Evolutionary conservation across 2,329 filamentous ascomycete species (phyloP).

Genomic region (Fusarium circinatum): DNA sequence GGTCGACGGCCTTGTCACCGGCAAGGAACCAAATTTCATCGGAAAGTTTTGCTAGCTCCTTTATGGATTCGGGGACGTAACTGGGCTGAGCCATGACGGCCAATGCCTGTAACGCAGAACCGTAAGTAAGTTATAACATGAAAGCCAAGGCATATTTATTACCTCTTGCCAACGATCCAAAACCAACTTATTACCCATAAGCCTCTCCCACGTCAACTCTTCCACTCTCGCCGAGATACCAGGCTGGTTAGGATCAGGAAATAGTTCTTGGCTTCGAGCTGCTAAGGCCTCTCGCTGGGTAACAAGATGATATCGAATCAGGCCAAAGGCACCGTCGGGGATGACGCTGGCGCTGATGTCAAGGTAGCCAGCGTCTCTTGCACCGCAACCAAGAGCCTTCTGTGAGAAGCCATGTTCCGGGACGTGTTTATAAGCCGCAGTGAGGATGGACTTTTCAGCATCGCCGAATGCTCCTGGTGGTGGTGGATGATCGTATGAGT

Average conservation of each 20-base stretch:
- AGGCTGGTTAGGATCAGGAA: conserved; percentile 52
- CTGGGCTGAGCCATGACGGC: conserved; percentile 88
- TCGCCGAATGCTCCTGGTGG: conserved; percentile 69
- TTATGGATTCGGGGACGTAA: conserved; percentile 78
- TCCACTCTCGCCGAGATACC: conserved; percentile 73
- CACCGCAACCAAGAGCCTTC: conserved; percentile 78
- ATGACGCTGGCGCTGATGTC: conserved; percentile 88
- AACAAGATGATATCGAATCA: conserved; percentile 82
- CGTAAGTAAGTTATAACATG: conserved; percentile 19
- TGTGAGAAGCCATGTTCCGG: conserved; percentile 85
- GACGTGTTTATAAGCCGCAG: conserved; percentile 81
- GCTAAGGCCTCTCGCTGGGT: conserved; percentile 72
- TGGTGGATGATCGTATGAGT: conserved; percentile 76
- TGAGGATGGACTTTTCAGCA: conserved; percentile 80
- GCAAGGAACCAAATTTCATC: conserved; percentile 94
- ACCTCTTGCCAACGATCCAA: conserved; percentile 89
- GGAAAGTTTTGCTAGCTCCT: conserved; percentile 82
- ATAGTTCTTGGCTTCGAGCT: conserved; percentile 50
- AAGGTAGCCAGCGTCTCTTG: conserved; percentile 84
- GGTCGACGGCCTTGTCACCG: conserved; percentile 83
- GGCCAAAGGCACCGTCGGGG: conserved; percentile 80
- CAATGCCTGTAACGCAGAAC: conserved; percentile 70
- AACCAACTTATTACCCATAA: conserved; percentile 78
- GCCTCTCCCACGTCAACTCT: conserved; percentile 76
- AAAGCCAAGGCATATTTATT: conserved; percentile 43